Evolutionary conservation across 1,284 basidiomycete species (phyloP), one percentile per base, ranked within the genome.

Genomic region (Cystobasidium sp.): DNA sequence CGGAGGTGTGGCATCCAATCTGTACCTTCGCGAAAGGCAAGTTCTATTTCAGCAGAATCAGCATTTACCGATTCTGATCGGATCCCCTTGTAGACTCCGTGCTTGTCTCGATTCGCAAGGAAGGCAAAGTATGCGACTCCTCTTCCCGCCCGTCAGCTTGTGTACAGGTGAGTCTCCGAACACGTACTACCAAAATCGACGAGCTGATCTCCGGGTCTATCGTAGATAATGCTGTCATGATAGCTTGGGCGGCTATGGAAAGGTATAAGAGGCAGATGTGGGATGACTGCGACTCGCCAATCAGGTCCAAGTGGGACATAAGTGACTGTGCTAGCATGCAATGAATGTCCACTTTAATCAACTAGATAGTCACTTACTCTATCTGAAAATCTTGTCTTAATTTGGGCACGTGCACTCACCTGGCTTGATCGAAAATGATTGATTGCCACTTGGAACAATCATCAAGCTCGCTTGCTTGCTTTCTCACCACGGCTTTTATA

Each of bases 191-290:
- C n/a, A 2, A n/a, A 61, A 1, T 31, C n/a, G 49, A 22, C 46
- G 14, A 16, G 8, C 31, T 37, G n/a, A 10, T 31, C 2, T 49
- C 1, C 12, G n/a, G n/a, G 9, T 14, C 49, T 64, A n/a, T 16
- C 73, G 18, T 76, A 93, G 94, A 97, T 79, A 97, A 97, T 80
- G 94, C 94, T 0, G 94, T 88, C 0, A 97, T 97, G 94, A 92
- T 97, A 77, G 94, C 87, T 0, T 94, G 91, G 91, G 90, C 93
- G 6, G 89, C 91, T 0, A 90, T 94, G 85, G 83, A 90, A 77
- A 87, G 93, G 12, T 90, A 96, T 84, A 1, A 87, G 89, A 76
- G 83, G 85, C 74, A 74, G 44, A 64, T 75, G 43, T 70, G 78
- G 52, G 94, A 97, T 69, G 75, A 78, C 0, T 82, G 79, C 52